Percentiles rank a stretch among this genome's conserved stretches.
Conservation (phyloP, 176 grass and related monocot species). For the Rhynchospora pubera region DNA sequence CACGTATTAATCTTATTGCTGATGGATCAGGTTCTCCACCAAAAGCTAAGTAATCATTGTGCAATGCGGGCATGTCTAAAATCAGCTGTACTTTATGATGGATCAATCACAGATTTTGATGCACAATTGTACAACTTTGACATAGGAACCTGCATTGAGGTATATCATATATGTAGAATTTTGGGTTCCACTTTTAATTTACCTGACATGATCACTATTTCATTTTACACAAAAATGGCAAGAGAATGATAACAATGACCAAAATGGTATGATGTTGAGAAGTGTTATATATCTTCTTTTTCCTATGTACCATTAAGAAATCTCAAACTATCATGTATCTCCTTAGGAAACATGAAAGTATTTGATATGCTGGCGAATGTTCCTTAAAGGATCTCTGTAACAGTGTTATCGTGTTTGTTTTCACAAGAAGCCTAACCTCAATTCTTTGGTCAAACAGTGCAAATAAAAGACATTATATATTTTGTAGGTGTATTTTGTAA, state of each 20-base stretch:
- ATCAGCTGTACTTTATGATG: constrained; percentile 57
- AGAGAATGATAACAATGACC: not conserved
- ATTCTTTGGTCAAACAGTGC: not conserved
- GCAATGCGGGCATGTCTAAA: constrained; percentile 33
- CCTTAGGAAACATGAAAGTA: not conserved
- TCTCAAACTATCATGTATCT: not conserved
- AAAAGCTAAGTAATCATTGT: constrained; percentile 59
- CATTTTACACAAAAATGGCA: not conserved
- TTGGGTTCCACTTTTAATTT: not conserved
- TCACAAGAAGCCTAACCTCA: not conserved
- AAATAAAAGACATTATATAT: not conserved
- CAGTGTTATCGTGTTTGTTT: not conserved
- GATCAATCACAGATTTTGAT: constrained; percentile 78
- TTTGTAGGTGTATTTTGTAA: not conserved
- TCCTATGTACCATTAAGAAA: not conserved
- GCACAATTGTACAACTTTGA: constrained; percentile 71
- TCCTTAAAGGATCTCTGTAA: not conserved
- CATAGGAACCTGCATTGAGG: constrained; percentile 86
- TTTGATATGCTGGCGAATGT: not conserved
- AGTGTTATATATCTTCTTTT: not conserved
- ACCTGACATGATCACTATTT: not conserved
- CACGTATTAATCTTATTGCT: not conserved
- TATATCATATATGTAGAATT: constrained; percentile 13
- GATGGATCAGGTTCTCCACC: constrained; percentile 52
- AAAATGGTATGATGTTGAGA: not conserved